These are phyloP conservation scores for Blepharisma stoltei DNA, from an alignment of 73 alveolate genomes.

Conservation along the genomic window DNA sequence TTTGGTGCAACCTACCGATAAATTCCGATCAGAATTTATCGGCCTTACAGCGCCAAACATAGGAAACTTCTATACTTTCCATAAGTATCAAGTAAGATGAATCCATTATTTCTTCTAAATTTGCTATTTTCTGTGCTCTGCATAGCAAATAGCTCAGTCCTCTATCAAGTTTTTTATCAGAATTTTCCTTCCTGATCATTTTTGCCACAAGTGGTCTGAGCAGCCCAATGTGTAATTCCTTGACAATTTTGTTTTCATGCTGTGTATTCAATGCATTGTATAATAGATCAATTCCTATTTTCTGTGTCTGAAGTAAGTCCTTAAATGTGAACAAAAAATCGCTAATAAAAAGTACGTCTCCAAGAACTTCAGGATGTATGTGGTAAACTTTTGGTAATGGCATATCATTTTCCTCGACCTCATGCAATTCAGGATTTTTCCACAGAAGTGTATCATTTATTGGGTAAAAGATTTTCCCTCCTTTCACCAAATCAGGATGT, in stretches of 20 bases:
- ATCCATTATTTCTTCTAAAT: neutral
- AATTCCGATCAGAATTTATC: no score
- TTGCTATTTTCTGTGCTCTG: neutral
- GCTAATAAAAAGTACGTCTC: neutral
- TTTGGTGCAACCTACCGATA: no score
- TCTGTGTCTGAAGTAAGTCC: neutral
- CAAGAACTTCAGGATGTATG: neutral
- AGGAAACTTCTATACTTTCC: no score
- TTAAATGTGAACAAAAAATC: neutral
- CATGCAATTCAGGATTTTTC: constrained; percentile 25
- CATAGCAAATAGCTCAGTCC: neutral
- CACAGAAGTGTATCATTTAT: neutral
- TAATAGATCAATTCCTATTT: neutral
- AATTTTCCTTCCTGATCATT: constrained; percentile 4
- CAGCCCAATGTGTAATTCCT: neutral
- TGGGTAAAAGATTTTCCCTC: constrained; percentile 12
- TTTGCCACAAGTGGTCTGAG: neutral
- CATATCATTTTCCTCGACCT: neutral
- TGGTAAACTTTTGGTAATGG: neutral
- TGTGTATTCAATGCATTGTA: neutral
- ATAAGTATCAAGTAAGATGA: neutral
- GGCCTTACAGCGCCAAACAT: no score
- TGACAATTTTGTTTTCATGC: neutral
- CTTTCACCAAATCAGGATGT: constrained; percentile 8
- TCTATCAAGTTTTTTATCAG: neutral